A percentile compares a stretch with the other conserved stretches of the same genome.
These are phyloP conservation scores for Debaryomyces subglobosus DNA, from an alignment of 1,139 yeast species.

Conservation along the genomic window DNA sequence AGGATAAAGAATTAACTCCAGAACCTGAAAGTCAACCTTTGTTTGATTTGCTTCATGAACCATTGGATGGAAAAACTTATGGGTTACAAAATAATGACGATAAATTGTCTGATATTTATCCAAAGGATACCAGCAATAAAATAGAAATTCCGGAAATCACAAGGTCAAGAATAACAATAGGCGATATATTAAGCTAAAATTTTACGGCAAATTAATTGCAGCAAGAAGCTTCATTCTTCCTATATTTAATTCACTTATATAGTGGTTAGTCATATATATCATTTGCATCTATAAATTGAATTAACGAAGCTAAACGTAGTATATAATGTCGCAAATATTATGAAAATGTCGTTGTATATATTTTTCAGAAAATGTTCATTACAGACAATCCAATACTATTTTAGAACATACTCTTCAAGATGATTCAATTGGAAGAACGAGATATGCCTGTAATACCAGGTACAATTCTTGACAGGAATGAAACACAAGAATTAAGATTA, in stretches of 20 bases:
- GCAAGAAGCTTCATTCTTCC: not conserved
- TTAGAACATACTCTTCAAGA: conserved; percentile 12
- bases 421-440: conserved; percentile 53
- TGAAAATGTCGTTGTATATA: conserved; percentile 4
- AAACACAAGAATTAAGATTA: conserved; percentile 65
- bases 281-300: not conserved
- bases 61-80: conserved; percentile 36
- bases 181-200: conserved; percentile 25
- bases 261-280: not conserved
- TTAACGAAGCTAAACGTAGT: conserved; percentile 2
- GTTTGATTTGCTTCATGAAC: conserved; percentile 29
- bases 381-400: not conserved
- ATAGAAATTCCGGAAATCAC: conserved; percentile 13
- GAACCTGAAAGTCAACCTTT: conserved; percentile 16
- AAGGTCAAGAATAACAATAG: conserved; percentile 27
- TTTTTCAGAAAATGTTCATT: not conserved
- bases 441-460: conserved; percentile 88
- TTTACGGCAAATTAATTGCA: too few relatives aligned
- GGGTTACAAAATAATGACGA: conserved; percentile 37
- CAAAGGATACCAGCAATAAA: conserved; percentile 11
- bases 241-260: not conserved
- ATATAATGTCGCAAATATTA: not conserved
- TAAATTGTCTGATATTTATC: conserved; percentile 21
- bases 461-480: conserved; percentile 67
- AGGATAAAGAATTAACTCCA: conserved; percentile 10